Percentiles rank a stretch among this genome's conserved stretches.
These are phyloP conservation scores for Coemansia sp. DNA, from an alignment of 192 early-diverging fungal species.

Conservation along the genomic window DNA sequence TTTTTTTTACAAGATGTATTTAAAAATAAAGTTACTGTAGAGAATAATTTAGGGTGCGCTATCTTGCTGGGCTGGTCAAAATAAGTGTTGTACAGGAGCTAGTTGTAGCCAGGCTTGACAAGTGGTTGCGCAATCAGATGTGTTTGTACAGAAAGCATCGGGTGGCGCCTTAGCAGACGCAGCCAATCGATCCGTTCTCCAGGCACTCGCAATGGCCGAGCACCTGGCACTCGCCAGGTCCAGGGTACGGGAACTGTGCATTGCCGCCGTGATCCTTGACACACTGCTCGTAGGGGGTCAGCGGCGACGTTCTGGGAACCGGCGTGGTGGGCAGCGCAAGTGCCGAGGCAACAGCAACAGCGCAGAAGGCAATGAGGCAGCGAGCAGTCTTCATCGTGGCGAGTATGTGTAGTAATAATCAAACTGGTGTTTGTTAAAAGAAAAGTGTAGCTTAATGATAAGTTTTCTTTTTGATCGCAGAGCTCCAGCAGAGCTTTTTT, in stretches of 20 bases:
- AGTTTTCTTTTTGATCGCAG: background rate
- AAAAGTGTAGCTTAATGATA: background rate
- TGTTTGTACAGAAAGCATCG: background rate
- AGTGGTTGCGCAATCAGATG: background rate
- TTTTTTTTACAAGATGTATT: background rate
- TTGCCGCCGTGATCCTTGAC: constrained; percentile 36
- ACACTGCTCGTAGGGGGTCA: constrained; percentile 30
- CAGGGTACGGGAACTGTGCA: constrained; percentile 34
- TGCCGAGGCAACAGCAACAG: background rate
- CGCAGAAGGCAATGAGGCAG: background rate
- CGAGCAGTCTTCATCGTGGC: constrained; percentile 5
- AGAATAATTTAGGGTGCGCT: background rate
- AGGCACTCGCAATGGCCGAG: constrained; percentile 37
- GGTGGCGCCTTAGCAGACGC: constrained; percentile 29
- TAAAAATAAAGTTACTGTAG: background rate
- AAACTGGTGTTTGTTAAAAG: background rate
- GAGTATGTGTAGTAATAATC: background rate
- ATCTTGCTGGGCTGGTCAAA: background rate
- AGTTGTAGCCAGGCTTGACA: background rate
- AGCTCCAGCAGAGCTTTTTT: background rate
- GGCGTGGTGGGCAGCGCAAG: constrained; percentile 14
- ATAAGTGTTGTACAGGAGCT: background rate
- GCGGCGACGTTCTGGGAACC: background rate
- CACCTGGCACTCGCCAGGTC: constrained; percentile 37
- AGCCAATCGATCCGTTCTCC: constrained; percentile 28